These are phyloP conservation scores for Phytopythium chamaehyphon DNA, from an alignment of 352 stramenopile genomes.

Conservation along the genomic window DNA sequence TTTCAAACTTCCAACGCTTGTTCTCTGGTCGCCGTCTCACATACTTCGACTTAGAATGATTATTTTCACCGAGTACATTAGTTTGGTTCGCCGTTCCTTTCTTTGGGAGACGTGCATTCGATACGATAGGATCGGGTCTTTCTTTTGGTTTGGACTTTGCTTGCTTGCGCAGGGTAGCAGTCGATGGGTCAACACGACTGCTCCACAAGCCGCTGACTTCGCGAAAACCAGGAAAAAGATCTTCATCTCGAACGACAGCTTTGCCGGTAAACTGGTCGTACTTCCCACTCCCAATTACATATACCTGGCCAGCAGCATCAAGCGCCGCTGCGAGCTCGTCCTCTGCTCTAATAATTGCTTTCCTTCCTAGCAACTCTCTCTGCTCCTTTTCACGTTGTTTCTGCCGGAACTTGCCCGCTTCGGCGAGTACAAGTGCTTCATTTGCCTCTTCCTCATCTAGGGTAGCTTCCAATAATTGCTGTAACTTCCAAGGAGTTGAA, in stretches of 20 bases:
- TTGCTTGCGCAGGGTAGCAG: not conserved
- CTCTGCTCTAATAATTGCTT: conserved; percentile 65
- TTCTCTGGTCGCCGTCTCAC: conserved; percentile 63
- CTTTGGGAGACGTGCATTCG: not conserved
- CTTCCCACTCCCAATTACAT: conserved; percentile 87
- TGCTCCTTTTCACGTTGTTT: conserved; percentile 76
- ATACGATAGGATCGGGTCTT: not conserved
- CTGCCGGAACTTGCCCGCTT: conserved; percentile 68
- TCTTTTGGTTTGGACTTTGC: conserved; percentile 5
- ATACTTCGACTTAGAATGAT: conserved; percentile 26
- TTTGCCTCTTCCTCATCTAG: conserved; percentile 88
- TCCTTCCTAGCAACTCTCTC: conserved; percentile 29
- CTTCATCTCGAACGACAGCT: conserved; percentile 39
- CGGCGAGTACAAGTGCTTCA: conserved; percentile 73
- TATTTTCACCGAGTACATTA: not conserved
- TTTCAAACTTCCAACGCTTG: conserved; percentile 59
- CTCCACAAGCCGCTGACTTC: conserved; percentile 63
- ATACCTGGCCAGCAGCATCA: conserved; percentile 91
- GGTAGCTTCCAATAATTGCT: conserved; percentile 83
- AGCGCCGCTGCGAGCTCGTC: conserved; percentile 83
- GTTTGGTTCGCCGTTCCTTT: not conserved
- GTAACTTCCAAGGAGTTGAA: conserved; percentile 66
- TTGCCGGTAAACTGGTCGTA: conserved; percentile 79
- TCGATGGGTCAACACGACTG: conserved; percentile 33
- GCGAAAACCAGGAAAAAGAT: conserved; percentile 57